Evolutionary conservation across 2,329 filamentous ascomycete genomes (phyloP), one percentile per base, ranked within the genome.

Genomic region (Colletotrichum sp.): DNA sequence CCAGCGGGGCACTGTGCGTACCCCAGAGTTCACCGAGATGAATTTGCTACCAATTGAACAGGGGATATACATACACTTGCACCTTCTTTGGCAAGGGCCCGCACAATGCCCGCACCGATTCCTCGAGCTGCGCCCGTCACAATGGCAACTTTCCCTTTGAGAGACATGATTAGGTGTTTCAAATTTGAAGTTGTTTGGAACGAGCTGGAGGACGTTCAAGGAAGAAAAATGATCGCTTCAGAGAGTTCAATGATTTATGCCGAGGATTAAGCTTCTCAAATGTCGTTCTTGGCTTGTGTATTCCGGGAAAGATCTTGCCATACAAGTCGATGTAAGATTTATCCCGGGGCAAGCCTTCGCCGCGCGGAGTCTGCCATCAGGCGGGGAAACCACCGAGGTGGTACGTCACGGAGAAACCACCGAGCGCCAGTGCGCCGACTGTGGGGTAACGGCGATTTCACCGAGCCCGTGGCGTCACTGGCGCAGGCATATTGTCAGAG

Each of bases 11-110:
- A 49, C 44, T n/a, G 18, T 12, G n/a, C n/a, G n/a, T 62, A 30
- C 28, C 10, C 59, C 28, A 32, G 30, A 62, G 9, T 15, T 13
- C 28, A n/a, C 59, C 30, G n/a, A 16, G 59, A 21, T n/a, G 30
- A 62, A 30, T 21, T 13, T 32, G 28, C 13, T 24, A 21, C 59
- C 15, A 57, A 26, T 34, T 5, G 6, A 16, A 28, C 8, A 24
- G 21, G 34, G 9, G 15, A 13, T 49, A 49, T 49, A 71, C 66
- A 16, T 71, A 67, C 72, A 62, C 18, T 66, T 34, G 68, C 68
- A 67, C 92, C 92, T 77, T 94, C 92, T 32, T 87, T 84, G 7
- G 92, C 92, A 12, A 94, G 87, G 5, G 92, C 90, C 12, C 92
- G 84, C 16, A 92, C 92, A 70, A 93, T 92, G 18, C 91, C 88